phyloP scores from a whole-genome alignment of 2,329 filamentous ascomycete genomes.

The Biscogniauxia sp. region DNA sequence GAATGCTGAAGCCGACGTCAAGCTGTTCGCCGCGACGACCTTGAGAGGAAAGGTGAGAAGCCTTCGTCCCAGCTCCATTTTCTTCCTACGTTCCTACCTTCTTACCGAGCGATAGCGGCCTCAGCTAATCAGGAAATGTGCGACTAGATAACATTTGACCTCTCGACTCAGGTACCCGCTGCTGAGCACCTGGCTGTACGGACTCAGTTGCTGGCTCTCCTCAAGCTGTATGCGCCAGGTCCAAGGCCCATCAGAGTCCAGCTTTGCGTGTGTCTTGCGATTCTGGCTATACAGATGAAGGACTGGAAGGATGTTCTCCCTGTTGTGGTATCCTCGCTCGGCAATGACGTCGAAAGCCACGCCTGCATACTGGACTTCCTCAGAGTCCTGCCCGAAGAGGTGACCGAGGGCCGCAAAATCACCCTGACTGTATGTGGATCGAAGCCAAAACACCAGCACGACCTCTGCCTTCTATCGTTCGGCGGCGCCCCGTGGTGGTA shows the following conservation, averaged over 20 bases:
- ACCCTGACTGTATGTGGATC: slow-evolving; percentile 93
- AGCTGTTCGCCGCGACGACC: slow-evolving; percentile 94
- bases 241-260: slow-evolving; percentile 85
- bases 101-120: neutral
- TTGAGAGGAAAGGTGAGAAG: slow-evolving; percentile 88
- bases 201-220: slow-evolving; percentile 76
- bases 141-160: slow-evolving; percentile 87
- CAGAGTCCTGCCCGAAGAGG: slow-evolving; percentile 95
- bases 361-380: slow-evolving; percentile 93
- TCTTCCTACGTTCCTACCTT: neutral
- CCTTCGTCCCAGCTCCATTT: slow-evolving; percentile 3
- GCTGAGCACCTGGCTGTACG: slow-evolving; percentile 74
- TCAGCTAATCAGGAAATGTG: slow-evolving; percentile 16
- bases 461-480: slow-evolving; percentile 30
- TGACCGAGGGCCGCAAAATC: slow-evolving; percentile 98
- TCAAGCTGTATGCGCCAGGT: slow-evolving; percentile 78
- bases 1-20: slow-evolving; percentile 75
- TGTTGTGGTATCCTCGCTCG: slow-evolving; percentile 75
- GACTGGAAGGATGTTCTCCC: slow-evolving; percentile 91
- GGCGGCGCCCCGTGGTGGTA: slow-evolving; percentile 24
- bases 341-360: slow-evolving; percentile 72
- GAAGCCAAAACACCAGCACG: slow-evolving; percentile 46
- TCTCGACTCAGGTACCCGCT: slow-evolving; percentile 76
- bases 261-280: slow-evolving; percentile 90
- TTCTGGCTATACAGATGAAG: slow-evolving; percentile 93